A percentile compares a stretch with the other conserved stretches of the same genome.
Conservation (phyloP, 306 rosid genomes). For the Astragalus glycyphyllos region DNA sequence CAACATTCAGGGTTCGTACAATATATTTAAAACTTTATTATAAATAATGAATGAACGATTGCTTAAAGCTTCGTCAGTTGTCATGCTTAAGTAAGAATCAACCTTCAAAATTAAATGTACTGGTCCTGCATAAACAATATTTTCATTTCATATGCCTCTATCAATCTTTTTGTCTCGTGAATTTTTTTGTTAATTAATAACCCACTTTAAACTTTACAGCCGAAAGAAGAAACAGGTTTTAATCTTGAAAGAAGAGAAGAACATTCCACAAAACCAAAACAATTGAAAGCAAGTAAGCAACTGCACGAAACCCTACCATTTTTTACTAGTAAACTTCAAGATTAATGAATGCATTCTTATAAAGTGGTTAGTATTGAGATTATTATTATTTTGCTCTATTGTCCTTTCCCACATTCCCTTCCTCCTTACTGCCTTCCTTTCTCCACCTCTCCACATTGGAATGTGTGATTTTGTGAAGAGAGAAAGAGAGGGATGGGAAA, state of each 20-base stretch:
- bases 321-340: no score
- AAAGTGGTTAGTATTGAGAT: no score
- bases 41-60: background rate
- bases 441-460: no score
- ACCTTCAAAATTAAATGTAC: conserved; percentile 21
- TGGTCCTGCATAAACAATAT: conserved; percentile 27
- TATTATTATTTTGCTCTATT: no score
- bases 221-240: conserved; percentile 65
- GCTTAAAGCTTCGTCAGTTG: conserved; percentile 17
- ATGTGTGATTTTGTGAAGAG: no score
- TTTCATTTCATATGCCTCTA: background rate
- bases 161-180: conserved; percentile 9
- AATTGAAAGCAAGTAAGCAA: conserved; percentile 47
- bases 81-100: conserved; percentile 32
- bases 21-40: background rate
- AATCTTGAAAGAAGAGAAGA: conserved; percentile 58
- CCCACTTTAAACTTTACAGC: conserved; percentile 54
- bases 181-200: conserved; percentile 28
- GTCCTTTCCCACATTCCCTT: no score
- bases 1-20: no score
- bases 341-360: no score
- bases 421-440: no score
- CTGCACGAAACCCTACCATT: conserved; percentile 8
- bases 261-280: conserved; percentile 41
- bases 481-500: no score